phyloP scores from a whole-genome alignment of 2,329 filamentous ascomycete species.

The Amphichorda felina region DNA sequence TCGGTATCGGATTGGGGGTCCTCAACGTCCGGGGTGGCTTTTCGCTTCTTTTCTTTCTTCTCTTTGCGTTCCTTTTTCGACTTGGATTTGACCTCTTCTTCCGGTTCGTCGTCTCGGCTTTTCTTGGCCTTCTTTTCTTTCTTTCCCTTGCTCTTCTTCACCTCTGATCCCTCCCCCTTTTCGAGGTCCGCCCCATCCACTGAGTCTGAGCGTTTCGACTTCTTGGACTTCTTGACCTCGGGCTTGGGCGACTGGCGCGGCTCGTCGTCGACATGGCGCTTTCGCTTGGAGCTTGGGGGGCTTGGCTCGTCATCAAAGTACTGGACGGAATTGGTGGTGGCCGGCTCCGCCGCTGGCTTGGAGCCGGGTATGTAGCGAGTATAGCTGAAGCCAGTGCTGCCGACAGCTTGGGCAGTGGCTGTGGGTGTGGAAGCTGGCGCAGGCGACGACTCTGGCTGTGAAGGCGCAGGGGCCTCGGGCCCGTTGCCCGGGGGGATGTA shows the following conservation, averaged over 20 bases:
- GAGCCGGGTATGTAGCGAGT: slow-evolving; percentile 27
- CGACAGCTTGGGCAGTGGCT: slow-evolving; percentile 4
- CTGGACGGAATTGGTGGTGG: not conserved
- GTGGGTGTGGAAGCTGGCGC: slow-evolving; percentile 3
- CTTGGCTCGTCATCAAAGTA: slow-evolving; percentile 5
- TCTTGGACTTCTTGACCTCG: slow-evolving; percentile 22
- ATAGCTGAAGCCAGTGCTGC: slow-evolving; percentile 17
- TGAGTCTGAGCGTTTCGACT: slow-evolving; percentile 5
- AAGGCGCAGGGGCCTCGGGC: not conserved
- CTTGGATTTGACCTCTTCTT: slow-evolving; percentile 2
- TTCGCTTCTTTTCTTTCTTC: slow-evolving; percentile 6
- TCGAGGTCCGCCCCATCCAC: slow-evolving; percentile 4
- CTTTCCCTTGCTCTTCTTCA: slow-evolving; percentile 8
- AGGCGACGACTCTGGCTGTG: slow-evolving; percentile 1
- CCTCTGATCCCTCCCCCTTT: slow-evolving; percentile 10
- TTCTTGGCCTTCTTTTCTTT: slow-evolving; percentile 5
- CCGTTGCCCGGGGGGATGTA: slow-evolving; percentile 24
- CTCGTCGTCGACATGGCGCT: slow-evolving; percentile 19
- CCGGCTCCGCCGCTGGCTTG: slow-evolving; percentile 8
- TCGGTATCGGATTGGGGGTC: slow-evolving; percentile 2
- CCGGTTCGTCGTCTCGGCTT: slow-evolving; percentile 5
- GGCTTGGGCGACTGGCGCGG: slow-evolving; percentile 9
- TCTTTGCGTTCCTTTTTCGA: slow-evolving; percentile 5
- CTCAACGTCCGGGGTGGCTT: slow-evolving; percentile 7
- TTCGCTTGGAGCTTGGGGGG: slow-evolving; percentile 18